Conservation (phyloP, 768 basidiomycete genomes). For the Candolleomyces eurysporus region DNA sequence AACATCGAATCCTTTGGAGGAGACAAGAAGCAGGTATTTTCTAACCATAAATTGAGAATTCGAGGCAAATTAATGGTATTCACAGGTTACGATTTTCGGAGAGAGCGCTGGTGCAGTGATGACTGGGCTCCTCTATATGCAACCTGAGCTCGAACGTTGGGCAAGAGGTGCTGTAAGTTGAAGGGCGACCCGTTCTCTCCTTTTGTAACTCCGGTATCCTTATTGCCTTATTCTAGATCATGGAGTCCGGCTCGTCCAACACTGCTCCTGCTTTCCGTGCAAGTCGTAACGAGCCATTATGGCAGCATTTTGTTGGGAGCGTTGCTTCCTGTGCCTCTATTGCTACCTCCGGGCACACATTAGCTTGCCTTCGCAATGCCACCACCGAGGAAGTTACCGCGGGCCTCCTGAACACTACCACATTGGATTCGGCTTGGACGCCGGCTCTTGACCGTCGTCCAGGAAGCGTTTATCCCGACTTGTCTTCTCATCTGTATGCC, state of each 20-base stretch:
- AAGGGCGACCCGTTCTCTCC: not conserved
- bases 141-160: slow-evolving; percentile 28
- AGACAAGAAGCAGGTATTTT: slow-evolving; percentile 32
- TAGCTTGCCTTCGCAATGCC: slow-evolving; percentile 29
- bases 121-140: slow-evolving; percentile 35
- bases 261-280: slow-evolving; percentile 30
- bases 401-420: slow-evolving; percentile 10
- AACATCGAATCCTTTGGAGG: slow-evolving; percentile 64
- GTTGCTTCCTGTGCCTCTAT: slow-evolving; percentile 31
- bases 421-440: slow-evolving; percentile 26
- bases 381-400: slow-evolving; percentile 21
- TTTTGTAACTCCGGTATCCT: too few relatives aligned
- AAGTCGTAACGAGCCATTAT: slow-evolving; percentile 28
- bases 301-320: slow-evolving; percentile 36
- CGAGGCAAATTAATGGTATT: not conserved
- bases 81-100: slow-evolving; percentile 38
- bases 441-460: slow-evolving; percentile 40
- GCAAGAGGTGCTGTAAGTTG: slow-evolving; percentile 30
- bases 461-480: slow-evolving; percentile 36
- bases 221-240: slow-evolving; percentile 27
- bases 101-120: slow-evolving; percentile 5
- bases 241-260: slow-evolving; percentile 40
- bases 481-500: slow-evolving; percentile 31
- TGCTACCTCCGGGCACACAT: slow-evolving; percentile 26
- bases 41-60: too few relatives aligned